Percentiles rank a stretch among this genome's conserved stretches.
These are phyloP conservation scores for Xerocomus spinulosus DNA, from an alignment of 768 basidiomycete genomes.

Conservation along the genomic window DNA sequence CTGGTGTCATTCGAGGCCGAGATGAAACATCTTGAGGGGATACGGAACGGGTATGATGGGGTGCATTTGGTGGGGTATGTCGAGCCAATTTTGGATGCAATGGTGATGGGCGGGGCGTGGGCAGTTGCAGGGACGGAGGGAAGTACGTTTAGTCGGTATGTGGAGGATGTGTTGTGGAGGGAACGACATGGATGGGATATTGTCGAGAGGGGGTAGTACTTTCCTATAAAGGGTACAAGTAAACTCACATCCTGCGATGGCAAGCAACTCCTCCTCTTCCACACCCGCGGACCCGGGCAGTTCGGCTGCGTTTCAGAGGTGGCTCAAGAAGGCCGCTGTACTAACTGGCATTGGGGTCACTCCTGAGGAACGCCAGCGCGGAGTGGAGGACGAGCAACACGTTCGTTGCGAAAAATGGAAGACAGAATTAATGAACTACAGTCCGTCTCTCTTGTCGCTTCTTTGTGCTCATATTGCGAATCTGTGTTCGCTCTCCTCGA, in stretches of 20 bases:
- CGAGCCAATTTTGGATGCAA: constrained; percentile 64
- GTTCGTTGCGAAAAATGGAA: constrained; percentile 67
- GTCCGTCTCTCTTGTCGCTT: constrained; percentile 40
- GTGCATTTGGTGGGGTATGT: constrained; percentile 44
- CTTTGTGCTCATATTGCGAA: constrained; percentile 7
- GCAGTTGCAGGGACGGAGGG: constrained; percentile 63
- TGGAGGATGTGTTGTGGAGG: constrained; percentile 64
- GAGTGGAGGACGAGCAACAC: constrained; percentile 35
- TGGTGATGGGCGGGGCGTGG: constrained; percentile 58
- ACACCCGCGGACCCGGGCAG: constrained; percentile 20
- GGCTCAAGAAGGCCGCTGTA: constrained; percentile 45
- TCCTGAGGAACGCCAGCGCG: constrained; percentile 38
- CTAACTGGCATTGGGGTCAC: constrained; percentile 50
- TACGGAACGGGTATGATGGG: constrained; percentile 48
- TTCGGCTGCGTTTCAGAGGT: constrained; percentile 41
- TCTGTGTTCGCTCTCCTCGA: constrained; percentile 7
- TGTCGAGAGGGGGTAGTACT: constrained; percentile 40
- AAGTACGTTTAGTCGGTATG: constrained; percentile 73
- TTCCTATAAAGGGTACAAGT: constrained; percentile 4
- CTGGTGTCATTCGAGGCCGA: constrained; percentile 45
- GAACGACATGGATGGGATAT: constrained; percentile 50
- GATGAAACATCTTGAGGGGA: constrained; percentile 28
- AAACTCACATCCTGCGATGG: constrained; percentile 23
- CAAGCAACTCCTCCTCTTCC: constrained; percentile 19
- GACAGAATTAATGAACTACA: constrained; percentile 59